A percentile compares a stretch with the other conserved stretches of the same genome.
Conservation (phyloP, 192 early-diverging fungal genomes). For the Umbelopsis sp. region DNA sequence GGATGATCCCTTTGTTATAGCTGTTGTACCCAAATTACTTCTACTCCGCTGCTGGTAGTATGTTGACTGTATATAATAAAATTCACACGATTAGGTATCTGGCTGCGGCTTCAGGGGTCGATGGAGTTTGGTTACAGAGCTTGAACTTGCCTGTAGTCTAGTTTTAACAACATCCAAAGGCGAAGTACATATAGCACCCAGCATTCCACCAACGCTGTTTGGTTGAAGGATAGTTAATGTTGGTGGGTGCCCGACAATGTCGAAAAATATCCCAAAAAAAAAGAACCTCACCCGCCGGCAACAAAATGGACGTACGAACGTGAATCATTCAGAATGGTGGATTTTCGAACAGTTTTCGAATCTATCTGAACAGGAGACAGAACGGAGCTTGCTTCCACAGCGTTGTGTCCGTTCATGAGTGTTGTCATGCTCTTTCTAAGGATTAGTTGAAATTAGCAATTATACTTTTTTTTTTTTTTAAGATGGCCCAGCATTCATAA, state of each 20-base stretch:
- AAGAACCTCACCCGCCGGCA: slow-evolving; percentile 63
- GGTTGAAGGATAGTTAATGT: background rate
- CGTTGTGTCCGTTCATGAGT: slow-evolving; percentile 3
- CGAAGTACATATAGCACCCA: slow-evolving; percentile 85
- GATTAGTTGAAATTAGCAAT: background rate
- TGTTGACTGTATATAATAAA: slow-evolving; percentile 30
- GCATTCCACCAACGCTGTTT: slow-evolving; percentile 68
- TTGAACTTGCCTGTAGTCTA: slow-evolving; percentile 74
- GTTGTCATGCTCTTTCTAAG: background rate
- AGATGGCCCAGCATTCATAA: background rate
- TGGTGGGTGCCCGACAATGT: background rate
- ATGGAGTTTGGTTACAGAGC: background rate
- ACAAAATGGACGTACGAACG: slow-evolving; percentile 54
- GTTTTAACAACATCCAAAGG: slow-evolving; percentile 96
- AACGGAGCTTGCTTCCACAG: background rate
- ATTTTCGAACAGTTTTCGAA: background rate
- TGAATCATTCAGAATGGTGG: slow-evolving; percentile 11
- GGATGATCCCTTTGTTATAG: slow-evolving; percentile 20
- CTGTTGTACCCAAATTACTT: background rate
- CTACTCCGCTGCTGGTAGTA: slow-evolving; percentile 31
- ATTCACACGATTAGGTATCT: background rate
- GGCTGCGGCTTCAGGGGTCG: background rate
- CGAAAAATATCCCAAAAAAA: background rate
- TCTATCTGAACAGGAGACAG: background rate
- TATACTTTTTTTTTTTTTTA: background rate